Conservation (phyloP, 768 basidiomycete genomes). For the Lentinula boryana region DNA sequence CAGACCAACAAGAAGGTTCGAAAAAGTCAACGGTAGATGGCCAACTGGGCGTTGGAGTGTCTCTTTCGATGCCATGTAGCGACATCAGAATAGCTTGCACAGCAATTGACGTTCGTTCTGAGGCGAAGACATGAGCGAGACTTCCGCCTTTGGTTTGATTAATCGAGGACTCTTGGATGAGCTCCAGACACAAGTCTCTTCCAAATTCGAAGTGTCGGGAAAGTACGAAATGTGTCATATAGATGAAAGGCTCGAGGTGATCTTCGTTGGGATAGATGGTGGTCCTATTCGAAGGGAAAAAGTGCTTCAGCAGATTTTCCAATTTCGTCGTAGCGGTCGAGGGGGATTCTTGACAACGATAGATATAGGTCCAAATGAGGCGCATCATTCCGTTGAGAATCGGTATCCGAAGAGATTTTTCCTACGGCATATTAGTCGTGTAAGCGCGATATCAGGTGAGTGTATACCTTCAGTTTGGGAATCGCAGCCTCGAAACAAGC, state of each 20-base stretch:
- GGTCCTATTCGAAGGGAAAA: constrained; percentile 71
- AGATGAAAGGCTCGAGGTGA: constrained; percentile 68
- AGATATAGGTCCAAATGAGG: constrained; percentile 92
- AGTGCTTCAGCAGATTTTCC: constrained; percentile 65
- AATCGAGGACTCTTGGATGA: constrained; percentile 66
- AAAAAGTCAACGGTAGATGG: constrained; percentile 71
- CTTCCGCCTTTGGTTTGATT: constrained; percentile 28
- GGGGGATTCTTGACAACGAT: constrained; percentile 80
- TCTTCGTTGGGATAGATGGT: constrained; percentile 65
- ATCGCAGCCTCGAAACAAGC: constrained; percentile 66
- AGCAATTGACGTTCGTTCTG: constrained; percentile 70
- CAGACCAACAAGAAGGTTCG: constrained; percentile 40
- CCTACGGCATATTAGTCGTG: constrained; percentile 40
- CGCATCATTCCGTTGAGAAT: constrained; percentile 81
- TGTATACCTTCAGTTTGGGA: constrained; percentile 71
- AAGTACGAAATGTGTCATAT: constrained; percentile 76
- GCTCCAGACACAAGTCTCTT: constrained; percentile 71
- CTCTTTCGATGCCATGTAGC: constrained; percentile 65
- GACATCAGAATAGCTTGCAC: constrained; percentile 75
- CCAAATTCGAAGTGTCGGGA: constrained; percentile 84
- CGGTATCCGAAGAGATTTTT: constrained; percentile 62
- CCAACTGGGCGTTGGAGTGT: constrained; percentile 68
- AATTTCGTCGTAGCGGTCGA: constrained; percentile 79
- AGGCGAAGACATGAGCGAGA: constrained; percentile 41
- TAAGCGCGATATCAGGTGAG: background rate